Evolutionary conservation across 1,139 yeast genomes (phyloP), one percentile per base, ranked within the genome.

Genomic region (Taiozyma sp.): DNA sequence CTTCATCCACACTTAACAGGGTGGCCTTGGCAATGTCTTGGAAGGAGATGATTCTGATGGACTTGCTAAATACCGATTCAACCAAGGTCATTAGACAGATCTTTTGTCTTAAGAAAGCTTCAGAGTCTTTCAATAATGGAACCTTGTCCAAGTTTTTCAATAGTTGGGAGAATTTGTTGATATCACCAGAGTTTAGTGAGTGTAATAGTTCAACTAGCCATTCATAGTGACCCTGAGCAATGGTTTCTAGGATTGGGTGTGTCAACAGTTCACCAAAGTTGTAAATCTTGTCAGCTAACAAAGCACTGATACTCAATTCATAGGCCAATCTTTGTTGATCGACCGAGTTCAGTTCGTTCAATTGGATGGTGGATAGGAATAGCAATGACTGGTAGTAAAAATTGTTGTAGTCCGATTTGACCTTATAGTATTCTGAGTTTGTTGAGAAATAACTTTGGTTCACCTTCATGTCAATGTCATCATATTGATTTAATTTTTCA

Each of bases 221-320:
- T 49, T 73, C 69, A 64, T 81, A 83, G 43, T 79, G 71, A 50
- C 73, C 73, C 34, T 68, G 68, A 44, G 76, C 68, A 49, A 87
- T 75, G 44, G 77, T 73, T 47, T 75, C 68, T 67, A 93, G 78
- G 50, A 91, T 83, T 47, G 95, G 97, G 67, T 93, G 98, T 65
- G 90, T 81, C 53, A 93, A 78, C 58, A 93, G 79, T 70, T 95
- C 99, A 48, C 99, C 99, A 69, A 93, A 93, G 71, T 91, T 93
- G 74, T 90, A 95, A 59, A 93, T 88, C 65, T 82, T 84, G 63
- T 90, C 96, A 45, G 98, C 99, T 59, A 93, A 75, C 56, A 93
- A 73, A 0, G 98, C 99, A 43, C 96, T 84, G 48, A 90, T 77
- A 53, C 95, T 79, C 61, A 93, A 77, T 59, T 93, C 96, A 62